These are phyloP conservation scores for Bacterosira constricta DNA, from an alignment of 108 stramenopile species.

Conservation along the genomic window DNA sequence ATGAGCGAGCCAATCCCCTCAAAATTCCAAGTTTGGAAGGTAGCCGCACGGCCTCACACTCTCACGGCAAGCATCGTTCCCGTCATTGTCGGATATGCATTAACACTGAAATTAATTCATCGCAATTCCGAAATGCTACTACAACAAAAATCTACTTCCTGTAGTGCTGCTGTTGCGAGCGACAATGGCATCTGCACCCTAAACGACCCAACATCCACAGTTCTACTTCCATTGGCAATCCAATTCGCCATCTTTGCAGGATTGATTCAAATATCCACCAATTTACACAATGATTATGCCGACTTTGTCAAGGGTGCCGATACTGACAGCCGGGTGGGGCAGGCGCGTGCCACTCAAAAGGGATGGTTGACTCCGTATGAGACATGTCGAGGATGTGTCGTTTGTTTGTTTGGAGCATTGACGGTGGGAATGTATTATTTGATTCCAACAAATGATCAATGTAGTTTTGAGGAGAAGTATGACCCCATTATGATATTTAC, in stretches of 20 bases:
- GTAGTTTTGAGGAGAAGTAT: conserved; percentile 1
- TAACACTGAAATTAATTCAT: conserved; percentile 29
- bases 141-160: too few relatives aligned
- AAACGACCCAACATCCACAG: too few relatives aligned
- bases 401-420: conserved; percentile 50
- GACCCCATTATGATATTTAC: conserved; percentile 52
- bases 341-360: conserved; percentile 88
- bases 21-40: conserved; percentile 73
- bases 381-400: conserved; percentile 63
- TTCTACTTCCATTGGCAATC: conserved; percentile 2
- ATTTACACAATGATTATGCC: conserved; percentile 92
- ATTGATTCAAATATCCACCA: conserved; percentile 84
- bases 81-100: conserved; percentile 62
- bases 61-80: conserved; percentile 82
- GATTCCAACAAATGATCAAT: conserved; percentile 14
- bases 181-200: too few relatives aligned
- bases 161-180: too few relatives aligned
- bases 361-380: conserved; percentile 87
- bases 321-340: conserved; percentile 79
- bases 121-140: conserved; percentile 1
- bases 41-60: conserved; percentile 89
- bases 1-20: conserved; percentile 60
- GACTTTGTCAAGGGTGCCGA: conserved; percentile 91
- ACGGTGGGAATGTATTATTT: conserved; percentile 57
- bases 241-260: conserved; percentile 47